Conservation (phyloP, 2,329 filamentous ascomycete genomes). For the Colletotrichum cuscutae region DNA sequence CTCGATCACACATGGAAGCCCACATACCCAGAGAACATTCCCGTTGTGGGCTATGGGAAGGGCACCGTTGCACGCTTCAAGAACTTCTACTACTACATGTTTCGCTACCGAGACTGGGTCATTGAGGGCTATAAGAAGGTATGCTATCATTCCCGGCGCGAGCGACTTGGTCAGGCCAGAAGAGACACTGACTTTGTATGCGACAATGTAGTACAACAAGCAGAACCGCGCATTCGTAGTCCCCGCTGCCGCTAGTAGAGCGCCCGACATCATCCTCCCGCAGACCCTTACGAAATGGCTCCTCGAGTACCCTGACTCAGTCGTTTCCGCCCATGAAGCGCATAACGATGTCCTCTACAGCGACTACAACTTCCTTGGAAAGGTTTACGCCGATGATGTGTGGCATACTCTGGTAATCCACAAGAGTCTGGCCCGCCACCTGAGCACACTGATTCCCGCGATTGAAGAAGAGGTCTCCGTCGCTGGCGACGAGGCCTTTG, state of each 20-base stretch:
- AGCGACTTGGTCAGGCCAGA: neutral
- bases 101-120: slow-evolving; percentile 52
- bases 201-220: slow-evolving; percentile 51
- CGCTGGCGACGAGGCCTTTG: slow-evolving; percentile 49
- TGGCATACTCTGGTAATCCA: slow-evolving; percentile 56
- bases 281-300: slow-evolving; percentile 56
- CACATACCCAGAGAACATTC: slow-evolving; percentile 51
- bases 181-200: neutral
- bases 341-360: slow-evolving; percentile 51
- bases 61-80: slow-evolving; percentile 48
- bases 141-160: neutral
- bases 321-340: slow-evolving; percentile 53
- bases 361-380: slow-evolving; percentile 55
- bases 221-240: slow-evolving; percentile 53
- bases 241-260: slow-evolving; percentile 51
- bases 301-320: slow-evolving; percentile 56
- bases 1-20: slow-evolving; percentile 52
- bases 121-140: slow-evolving; percentile 55
- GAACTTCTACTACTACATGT: slow-evolving; percentile 52
- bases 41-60: slow-evolving; percentile 51
- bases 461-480: slow-evolving; percentile 52
- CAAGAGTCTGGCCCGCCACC: slow-evolving; percentile 54
- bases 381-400: slow-evolving; percentile 44
- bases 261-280: slow-evolving; percentile 57
- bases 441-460: slow-evolving; percentile 50